Conservation (phyloP, 306 rosid species). For the Castanea sativa region DNA sequence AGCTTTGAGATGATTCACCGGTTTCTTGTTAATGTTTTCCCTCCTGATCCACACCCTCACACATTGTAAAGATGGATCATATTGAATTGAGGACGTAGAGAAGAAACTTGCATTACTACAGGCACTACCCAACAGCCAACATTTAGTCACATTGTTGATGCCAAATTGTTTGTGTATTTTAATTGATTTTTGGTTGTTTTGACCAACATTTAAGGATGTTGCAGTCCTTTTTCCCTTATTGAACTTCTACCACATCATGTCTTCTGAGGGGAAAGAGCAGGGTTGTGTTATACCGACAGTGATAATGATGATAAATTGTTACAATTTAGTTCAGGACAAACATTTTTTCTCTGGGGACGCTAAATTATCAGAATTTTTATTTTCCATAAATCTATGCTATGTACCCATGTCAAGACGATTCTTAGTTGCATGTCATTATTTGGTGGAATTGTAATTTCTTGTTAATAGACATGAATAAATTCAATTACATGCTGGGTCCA, state of each 20-base stretch:
- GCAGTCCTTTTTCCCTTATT: slow-evolving; percentile 21
- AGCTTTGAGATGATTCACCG: slow-evolving; percentile 96
- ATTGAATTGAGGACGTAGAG: background rate
- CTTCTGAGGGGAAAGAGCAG: slow-evolving; percentile 24
- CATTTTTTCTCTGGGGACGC: slow-evolving; percentile 4
- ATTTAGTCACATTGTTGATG: slow-evolving; percentile 8
- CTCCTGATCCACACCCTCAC: slow-evolving; percentile 63
- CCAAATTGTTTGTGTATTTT: slow-evolving; percentile 28
- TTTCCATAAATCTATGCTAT: background rate
- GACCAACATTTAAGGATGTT: slow-evolving; percentile 19
- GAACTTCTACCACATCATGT: slow-evolving; percentile 27
- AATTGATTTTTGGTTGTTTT: slow-evolving; percentile 26
- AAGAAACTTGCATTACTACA: background rate
- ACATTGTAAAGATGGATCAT: slow-evolving; percentile 47
- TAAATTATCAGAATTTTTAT: slow-evolving; percentile 12
- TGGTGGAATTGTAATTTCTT: background rate
- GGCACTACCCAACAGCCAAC: background rate
- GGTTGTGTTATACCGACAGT: slow-evolving; percentile 22
- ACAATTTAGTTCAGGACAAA: background rate
- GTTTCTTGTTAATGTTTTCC: slow-evolving; percentile 59
- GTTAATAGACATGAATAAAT: background rate
- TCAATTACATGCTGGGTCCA: background rate
- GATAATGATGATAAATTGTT: slow-evolving; percentile 41
- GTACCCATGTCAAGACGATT: background rate
- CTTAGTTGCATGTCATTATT: background rate